Base-by-base conservation (phyloP, 2,329 filamentous ascomycete genomes). In the Neonectria coccinea region DNA sequence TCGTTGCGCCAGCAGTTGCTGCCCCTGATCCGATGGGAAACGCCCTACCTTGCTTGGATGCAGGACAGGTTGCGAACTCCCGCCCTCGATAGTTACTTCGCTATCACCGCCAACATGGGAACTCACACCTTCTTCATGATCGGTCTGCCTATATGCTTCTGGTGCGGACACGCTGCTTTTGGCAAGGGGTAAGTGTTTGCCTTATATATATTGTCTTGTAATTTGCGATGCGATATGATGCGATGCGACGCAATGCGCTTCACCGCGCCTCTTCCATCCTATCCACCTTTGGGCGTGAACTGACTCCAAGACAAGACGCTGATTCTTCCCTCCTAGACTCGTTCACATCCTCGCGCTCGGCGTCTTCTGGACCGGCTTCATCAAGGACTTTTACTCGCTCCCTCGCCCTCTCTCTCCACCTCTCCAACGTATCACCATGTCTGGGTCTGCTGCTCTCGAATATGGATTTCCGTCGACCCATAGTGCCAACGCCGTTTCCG, bases 91-190 rank as follows among this genome's bases (percentile, higher is more conserved):
- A 93, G 93, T 67, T 99, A 97, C 83, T 99, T 99, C 80, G 95
- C 96, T 55, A 93, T 97, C 70, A 97, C 94, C 1, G 96, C 96
- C 68, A 99, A 98, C 79, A 87, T 98, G 59, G 93, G 96, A 70
- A 99, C 96, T 1, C 96, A 99, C 80, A 99, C 96, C 0, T 98
- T 97, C 83, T 99, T 97, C 84, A 98, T 98, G 94, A 87, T 97
- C 70, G 91, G 93, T 63, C 83, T 99, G 74, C 96, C 96, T 6
- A 93, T 98, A 69, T 87, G 97, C 72, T 98, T 98, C 83, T 99
- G 96, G 96, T 97, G 93, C 75, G 95, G 95, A 58, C 92, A 94
- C 80, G 90, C 91, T 47, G 89, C 87, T 67, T 87, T 97, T 70
- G 96, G 93, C 59, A 91, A 96, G 83, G 94, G 91, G 93, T 97